Evolutionary conservation across 140 eudicot species (phyloP), one percentile per base, ranked within the genome.

Genomic region (Senecio squalidus): DNA sequence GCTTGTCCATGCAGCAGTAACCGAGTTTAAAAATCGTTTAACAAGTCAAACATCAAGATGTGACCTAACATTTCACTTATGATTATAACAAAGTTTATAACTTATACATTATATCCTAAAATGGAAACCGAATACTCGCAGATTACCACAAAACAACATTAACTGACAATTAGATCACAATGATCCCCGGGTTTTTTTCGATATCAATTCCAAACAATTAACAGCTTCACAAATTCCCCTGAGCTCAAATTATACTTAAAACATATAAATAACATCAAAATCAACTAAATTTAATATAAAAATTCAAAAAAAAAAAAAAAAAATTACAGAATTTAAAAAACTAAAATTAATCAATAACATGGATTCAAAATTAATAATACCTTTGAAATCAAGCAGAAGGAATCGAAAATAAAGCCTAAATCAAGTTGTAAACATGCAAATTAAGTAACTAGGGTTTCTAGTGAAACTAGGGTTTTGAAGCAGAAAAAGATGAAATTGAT

Each of bases 391-490:
- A 69, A 74, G 67, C 55, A 38, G 51, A 47, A 36, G 11, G 49
- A 47, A 56, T 28, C 11, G 39, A 46, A 49, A 60, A 57, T 3
- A 57, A 48, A 16, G 54, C 66, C 78, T 55, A 36, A 62, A 62
- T 69, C 58, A 63, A 75, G 72, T 75, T 69, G 29, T 59, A 75
- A 69, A 55, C 76, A 72, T 69, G 67, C 76, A 56, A 74, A 21
- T 9, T 34, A 5, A 21, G 56, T 5, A 55, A 48, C 61, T 75
- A 75, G 80, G 80, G 80, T 75, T 75, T 75, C 44, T 55, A 55
- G 74, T 47, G 67, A 75, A 75, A 45, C 62, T 62, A 75, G 80
- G 80, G 80, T 75, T 75, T 74, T 55, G 50, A 57, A 65, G 56
- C 46, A 14, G 59, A 64, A 10, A 52, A 68, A 49, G 56, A 64